Evolutionary conservation across 2,329 filamentous ascomycete genomes (phyloP), one percentile per base, ranked within the genome.

Genomic region (Hypoxylon sp.): DNA sequence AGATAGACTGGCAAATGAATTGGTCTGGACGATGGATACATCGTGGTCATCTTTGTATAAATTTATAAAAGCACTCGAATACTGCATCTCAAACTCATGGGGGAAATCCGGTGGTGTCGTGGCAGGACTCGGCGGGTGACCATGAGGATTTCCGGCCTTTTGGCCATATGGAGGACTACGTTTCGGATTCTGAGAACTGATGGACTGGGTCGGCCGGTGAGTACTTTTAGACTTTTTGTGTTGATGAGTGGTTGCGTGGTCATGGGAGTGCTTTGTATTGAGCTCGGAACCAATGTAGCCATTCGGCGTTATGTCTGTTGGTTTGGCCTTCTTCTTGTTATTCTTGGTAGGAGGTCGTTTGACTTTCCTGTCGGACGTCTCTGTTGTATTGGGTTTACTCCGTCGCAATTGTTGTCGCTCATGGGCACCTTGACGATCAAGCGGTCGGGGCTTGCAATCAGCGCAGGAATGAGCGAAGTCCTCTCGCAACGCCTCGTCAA

Each of bases 251-350:
- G 81, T 78, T 37, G 84, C 80, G 61, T 80, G 77, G 9, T 83
- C 83, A 65, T 79, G 81, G 16, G 74, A 68, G 57, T 84, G 80
- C 73, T 85, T 88, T 48, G 79, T 73, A 48, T 73, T 85, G 55
- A 91, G 90, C 62, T 84, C 82, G 65, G 87, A 85, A 60, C 86
- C 82, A 43, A 83, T 81, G 53, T 87, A 88, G 53, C 91, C 91
- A 75, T 94, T 94, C 53, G 88, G 81, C 73, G 88, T 87, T 30
- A 90, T 78, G 45, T 89, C 88, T 27, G 79, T 81, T 8, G 94
- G 92, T 76, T 94, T 96, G 37, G 86, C 79, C 79, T 94, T 97
- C 83, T 96, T 97, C 83, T 94, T 97, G 76, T 94, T 91, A 76
- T 86, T 91, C 78, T 97, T 97, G 11, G 91, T 84, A 5, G 90